These are phyloP conservation scores for Apophysomyces variabilis DNA, from an alignment of 371 early-diverging fungal species.

Conservation along the genomic window DNA sequence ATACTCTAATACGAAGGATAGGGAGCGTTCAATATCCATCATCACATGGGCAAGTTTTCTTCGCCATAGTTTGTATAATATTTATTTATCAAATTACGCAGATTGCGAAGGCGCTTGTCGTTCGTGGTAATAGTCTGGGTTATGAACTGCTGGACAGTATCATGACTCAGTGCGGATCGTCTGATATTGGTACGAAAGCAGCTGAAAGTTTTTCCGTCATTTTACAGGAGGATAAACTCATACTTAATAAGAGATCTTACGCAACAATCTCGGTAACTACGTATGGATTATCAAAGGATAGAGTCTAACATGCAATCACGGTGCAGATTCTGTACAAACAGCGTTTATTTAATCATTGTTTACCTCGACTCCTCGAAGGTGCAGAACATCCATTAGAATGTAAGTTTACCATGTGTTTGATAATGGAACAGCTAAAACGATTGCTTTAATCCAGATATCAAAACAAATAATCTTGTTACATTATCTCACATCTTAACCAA, in stretches of 20 bases:
- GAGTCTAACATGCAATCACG: neutral
- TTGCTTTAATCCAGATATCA: constrained; percentile 14
- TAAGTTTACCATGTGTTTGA: neutral
- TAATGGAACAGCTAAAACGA: neutral
- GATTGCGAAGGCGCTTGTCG: constrained; percentile 64
- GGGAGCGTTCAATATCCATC: constrained; percentile 13
- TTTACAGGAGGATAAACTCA: constrained; percentile 64
- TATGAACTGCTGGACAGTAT: constrained; percentile 59
- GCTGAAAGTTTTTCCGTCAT: constrained; percentile 68
- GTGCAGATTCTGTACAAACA: constrained; percentile 74
- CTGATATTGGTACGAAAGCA: constrained; percentile 53
- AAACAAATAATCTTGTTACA: constrained; percentile 56
- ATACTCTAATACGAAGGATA: constrained; percentile 8
- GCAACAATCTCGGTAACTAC: constrained; percentile 62
- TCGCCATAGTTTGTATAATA: neutral
- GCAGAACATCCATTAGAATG: constrained; percentile 14
- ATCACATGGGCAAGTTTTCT: constrained; percentile 17
- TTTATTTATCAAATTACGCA: constrained; percentile 23
- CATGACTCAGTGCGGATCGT: constrained; percentile 50
- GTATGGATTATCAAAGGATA: neutral
- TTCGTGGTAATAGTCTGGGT: constrained; percentile 55
- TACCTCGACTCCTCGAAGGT: constrained; percentile 58
- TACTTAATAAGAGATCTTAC: constrained; percentile 69
- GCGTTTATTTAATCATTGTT: constrained; percentile 69
- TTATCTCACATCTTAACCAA: constrained; percentile 75